Evolutionary conservation across 2,329 filamentous ascomycete genomes (phyloP).

Genomic region (Talaromyces sp.): DNA sequence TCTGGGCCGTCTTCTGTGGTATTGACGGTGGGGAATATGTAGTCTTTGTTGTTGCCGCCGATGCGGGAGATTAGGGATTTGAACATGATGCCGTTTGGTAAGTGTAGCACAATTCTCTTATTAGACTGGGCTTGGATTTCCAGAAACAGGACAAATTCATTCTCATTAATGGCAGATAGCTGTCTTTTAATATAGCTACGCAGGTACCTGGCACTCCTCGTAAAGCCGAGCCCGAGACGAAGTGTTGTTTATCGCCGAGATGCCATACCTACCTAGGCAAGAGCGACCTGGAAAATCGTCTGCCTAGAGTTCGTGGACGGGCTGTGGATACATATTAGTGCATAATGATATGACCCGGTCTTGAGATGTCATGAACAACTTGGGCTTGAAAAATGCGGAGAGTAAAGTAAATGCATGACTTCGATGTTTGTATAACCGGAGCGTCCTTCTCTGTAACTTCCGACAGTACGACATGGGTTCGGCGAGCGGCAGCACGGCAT

Average conservation of each 20-base stretch:
- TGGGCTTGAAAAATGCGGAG: background rate
- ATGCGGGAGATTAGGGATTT: slow-evolving; percentile 31
- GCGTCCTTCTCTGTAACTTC: no score
- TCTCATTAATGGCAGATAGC: background rate
- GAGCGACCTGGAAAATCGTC: background rate
- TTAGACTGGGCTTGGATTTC: background rate
- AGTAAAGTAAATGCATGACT: background rate
- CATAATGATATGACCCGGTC: background rate
- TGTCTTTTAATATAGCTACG: background rate
- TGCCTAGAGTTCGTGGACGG: background rate
- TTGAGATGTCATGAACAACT: background rate
- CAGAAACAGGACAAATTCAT: background rate
- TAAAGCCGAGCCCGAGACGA: slow-evolving; percentile 1
- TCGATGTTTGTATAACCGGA: no score
- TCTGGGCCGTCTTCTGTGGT: slow-evolving; percentile 35
- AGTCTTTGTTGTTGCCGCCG: slow-evolving; percentile 26
- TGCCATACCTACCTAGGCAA: background rate
- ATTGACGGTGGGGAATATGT: slow-evolving; percentile 40
- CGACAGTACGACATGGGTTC: background rate
- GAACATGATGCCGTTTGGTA: slow-evolving; percentile 27
- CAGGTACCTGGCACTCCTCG: background rate
- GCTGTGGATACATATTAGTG: background rate
- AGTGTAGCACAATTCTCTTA: background rate
- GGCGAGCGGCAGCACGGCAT: background rate
- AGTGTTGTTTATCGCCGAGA: background rate